phyloP scores from a whole-genome alignment of 1,139 yeast genomes.

The Sugiyamaella sp. region DNA sequence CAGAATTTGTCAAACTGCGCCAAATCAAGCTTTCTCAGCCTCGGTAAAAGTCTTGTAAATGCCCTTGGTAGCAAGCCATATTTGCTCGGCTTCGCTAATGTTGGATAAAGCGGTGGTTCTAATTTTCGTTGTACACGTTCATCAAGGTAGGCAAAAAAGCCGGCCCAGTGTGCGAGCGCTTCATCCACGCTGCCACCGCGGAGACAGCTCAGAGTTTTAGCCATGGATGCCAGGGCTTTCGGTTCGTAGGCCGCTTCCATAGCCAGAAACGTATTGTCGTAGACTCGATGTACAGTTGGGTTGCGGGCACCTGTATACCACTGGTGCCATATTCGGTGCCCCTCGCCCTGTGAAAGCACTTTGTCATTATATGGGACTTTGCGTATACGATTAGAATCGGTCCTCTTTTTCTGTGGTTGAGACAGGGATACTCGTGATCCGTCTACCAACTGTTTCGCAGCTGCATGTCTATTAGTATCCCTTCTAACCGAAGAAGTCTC shows the following conservation, averaged over 20 bases:
- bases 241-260: slow-evolving; percentile 12
- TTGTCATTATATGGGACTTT: not conserved
- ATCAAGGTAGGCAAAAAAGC: slow-evolving; percentile 7
- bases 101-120: not conserved
- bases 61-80: slow-evolving; percentile 13
- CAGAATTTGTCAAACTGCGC: slow-evolving; percentile 26
- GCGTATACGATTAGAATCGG: no score
- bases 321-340: slow-evolving; percentile 22
- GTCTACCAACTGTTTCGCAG: no score
- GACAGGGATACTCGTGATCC: no score
- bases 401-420: no score
- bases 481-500: no score
- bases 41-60: slow-evolving; percentile 4
- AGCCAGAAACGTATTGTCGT: slow-evolving; percentile 13
- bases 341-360: not conserved
- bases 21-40: slow-evolving; percentile 15
- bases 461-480: no score
- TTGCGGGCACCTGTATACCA: slow-evolving; percentile 22
- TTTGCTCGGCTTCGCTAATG: not conserved
- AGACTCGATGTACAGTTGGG: slow-evolving; percentile 7
- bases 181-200: not conserved
- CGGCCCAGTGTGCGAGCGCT: slow-evolving; percentile 12
- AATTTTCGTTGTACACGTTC: not conserved
- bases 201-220: not conserved
- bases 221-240: not conserved